Evolutionary conservation across 768 basidiomycete species (phyloP).

Genomic region (Tulasnella sp.): DNA sequence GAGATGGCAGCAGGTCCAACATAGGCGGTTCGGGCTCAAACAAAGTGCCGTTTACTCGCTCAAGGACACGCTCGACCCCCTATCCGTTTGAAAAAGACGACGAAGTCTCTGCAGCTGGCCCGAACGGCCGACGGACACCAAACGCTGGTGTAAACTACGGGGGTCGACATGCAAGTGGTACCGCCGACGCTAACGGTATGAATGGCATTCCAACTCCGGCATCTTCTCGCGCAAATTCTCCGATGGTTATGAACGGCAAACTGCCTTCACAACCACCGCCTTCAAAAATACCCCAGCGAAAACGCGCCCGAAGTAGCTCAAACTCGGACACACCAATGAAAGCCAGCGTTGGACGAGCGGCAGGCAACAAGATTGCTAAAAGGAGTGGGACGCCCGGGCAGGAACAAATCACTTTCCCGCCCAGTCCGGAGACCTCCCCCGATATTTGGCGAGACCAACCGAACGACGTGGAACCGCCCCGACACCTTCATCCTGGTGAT

Average conservation of each 20-base stretch:
- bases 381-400: not conserved
- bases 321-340: not conserved
- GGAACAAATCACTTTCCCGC: slow-evolving; percentile 11
- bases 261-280: not conserved
- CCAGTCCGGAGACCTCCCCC: slow-evolving; percentile 21
- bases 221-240: slow-evolving; percentile 38
- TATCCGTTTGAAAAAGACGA: slow-evolving; percentile 36
- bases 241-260: slow-evolving; percentile 19
- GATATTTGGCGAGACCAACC: slow-evolving; percentile 9
- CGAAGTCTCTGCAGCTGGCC: slow-evolving; percentile 60
- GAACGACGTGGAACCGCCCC: not conserved
- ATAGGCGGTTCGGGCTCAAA: slow-evolving; percentile 25
- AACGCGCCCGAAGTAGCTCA: slow-evolving; percentile 3
- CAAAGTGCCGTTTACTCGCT: slow-evolving; percentile 27
- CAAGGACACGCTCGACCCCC: slow-evolving; percentile 30
- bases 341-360: not conserved
- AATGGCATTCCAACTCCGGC: slow-evolving; percentile 33
- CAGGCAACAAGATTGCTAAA: not conserved
- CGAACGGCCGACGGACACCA: slow-evolving; percentile 19
- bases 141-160: slow-evolving; percentile 17
- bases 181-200: slow-evolving; percentile 25
- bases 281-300: slow-evolving; percentile 6
- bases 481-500: not conserved
- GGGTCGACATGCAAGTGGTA: slow-evolving; percentile 26
- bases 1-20: slow-evolving; percentile 5